A percentile compares a stretch with the other conserved stretches of the same genome.
These are phyloP conservation scores for Forsythia suspensa DNA, from an alignment of 257 asterid species.

Conservation along the genomic window DNA sequence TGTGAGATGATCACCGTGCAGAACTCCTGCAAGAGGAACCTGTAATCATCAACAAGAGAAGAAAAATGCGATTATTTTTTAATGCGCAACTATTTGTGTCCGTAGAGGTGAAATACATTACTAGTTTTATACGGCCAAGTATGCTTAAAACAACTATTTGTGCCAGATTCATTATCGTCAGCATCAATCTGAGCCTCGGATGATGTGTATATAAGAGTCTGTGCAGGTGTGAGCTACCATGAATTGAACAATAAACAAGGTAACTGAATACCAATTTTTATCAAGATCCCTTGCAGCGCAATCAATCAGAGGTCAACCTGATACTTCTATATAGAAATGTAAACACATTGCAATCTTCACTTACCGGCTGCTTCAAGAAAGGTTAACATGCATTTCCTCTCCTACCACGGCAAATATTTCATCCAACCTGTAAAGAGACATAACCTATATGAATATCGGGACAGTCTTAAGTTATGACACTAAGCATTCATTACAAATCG, in stretches of 20 bases:
- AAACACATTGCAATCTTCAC: not conserved
- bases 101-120: too few relatives aligned
- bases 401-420: constrained; percentile 59
- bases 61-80: not conserved
- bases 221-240: not conserved
- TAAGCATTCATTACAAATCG: not conserved
- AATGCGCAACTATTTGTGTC: not conserved
- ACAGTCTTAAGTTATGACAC: not conserved
- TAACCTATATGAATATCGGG: not conserved
- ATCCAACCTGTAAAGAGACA: constrained; percentile 48
- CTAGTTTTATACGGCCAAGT: not conserved
- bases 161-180: not conserved
- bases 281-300: not conserved
- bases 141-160: not conserved
- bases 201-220: not conserved
- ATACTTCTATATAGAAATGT: not conserved
- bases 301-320: not conserved
- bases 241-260: not conserved
- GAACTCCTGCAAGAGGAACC: not conserved
- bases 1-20: not conserved
- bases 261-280: not conserved
- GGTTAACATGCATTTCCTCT: constrained; percentile 61
- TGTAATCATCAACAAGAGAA: not conserved
- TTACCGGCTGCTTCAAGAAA: constrained; percentile 36
- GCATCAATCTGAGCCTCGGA: not conserved